Evolutionary conservation across 305 asterid species (phyloP).

Genomic region (Withania somnifera): DNA sequence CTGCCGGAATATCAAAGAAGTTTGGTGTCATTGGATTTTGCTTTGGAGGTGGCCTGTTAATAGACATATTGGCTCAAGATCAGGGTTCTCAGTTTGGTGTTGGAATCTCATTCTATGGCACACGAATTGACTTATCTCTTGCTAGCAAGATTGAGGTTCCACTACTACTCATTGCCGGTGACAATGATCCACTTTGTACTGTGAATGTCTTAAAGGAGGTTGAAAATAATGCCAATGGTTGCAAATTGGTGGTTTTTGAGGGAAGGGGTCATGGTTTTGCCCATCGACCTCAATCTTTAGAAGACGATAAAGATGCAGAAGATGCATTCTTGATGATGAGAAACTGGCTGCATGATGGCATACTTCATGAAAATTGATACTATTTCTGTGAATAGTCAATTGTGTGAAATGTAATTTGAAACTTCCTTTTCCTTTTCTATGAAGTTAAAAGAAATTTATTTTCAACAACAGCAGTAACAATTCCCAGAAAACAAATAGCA

Average conservation of each 20-base stretch:
- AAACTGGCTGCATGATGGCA: constrained; percentile 55
- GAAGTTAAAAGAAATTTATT: neutral
- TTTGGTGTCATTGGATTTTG: constrained; percentile 71
- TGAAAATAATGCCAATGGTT: constrained; percentile 21
- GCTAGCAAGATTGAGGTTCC: constrained; percentile 43
- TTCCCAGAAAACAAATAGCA: neutral
- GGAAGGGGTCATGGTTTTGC: constrained; percentile 67
- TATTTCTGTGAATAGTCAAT: neutral
- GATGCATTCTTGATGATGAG: constrained; percentile 57
- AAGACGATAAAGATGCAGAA: constrained; percentile 81
- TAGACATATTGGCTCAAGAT: constrained; percentile 61
- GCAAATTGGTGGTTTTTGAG: constrained; percentile 29
- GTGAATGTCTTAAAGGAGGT: constrained; percentile 24
- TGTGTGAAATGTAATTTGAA: neutral
- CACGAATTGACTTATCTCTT: constrained; percentile 29
- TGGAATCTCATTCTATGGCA: constrained; percentile 68
- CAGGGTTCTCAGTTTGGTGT: constrained; percentile 35
- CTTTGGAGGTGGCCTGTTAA: constrained; percentile 56
- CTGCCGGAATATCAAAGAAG: constrained; percentile 58
- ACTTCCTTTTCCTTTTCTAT: neutral
- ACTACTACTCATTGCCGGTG: constrained; percentile 48
- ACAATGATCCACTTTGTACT: constrained; percentile 48
- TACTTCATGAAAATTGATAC: constrained; percentile 25
- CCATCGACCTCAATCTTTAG: constrained; percentile 67
- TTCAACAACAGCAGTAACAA: neutral